Percentiles rank a stretch among this genome's conserved stretches.
phyloP scores from a whole-genome alignment of 2,329 filamentous ascomycete species.

The Conoideocrella luteorostrata region DNA sequence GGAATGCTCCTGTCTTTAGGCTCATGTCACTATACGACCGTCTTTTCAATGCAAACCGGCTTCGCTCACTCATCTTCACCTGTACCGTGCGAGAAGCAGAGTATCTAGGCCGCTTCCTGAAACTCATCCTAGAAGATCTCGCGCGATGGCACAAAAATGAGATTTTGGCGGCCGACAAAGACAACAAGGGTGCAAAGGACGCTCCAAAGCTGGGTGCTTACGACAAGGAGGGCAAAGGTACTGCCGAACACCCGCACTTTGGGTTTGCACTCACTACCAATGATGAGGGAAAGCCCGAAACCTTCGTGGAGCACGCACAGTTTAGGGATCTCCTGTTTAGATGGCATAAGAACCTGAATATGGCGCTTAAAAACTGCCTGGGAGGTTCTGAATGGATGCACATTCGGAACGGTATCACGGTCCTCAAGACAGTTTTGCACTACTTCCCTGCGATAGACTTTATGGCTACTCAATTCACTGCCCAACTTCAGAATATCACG shows the following conservation, averaged over 20 bases:
- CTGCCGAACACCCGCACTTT: conserved; percentile 50
- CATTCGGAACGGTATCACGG: conserved; percentile 88
- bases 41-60: conserved; percentile 74
- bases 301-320: conserved; percentile 74
- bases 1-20: conserved; percentile 78
- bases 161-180: conserved; percentile 36
- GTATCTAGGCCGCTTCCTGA: conserved; percentile 86
- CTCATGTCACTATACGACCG: conserved; percentile 77
- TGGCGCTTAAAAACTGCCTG: conserved; percentile 75
- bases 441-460: conserved; percentile 86
- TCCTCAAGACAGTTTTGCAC: conserved; percentile 74
- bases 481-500: conserved; percentile 60
- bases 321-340: conserved; percentile 81
- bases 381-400: conserved; percentile 90
- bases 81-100: conserved; percentile 88
- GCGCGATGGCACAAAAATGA: conserved; percentile 78
- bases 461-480: conserved; percentile 64
- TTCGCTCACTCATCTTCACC: conserved; percentile 78
- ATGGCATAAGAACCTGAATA: conserved; percentile 81
- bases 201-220: conserved; percentile 64
- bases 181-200: conserved; percentile 29
- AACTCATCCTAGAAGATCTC: conserved; percentile 73
- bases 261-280: conserved; percentile 75
- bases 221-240: conserved; percentile 65
- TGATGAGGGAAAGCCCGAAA: conserved; percentile 56